phyloP scores from a whole-genome alignment of 139 green algal genomes.

The Chlorella sp. region DNA sequence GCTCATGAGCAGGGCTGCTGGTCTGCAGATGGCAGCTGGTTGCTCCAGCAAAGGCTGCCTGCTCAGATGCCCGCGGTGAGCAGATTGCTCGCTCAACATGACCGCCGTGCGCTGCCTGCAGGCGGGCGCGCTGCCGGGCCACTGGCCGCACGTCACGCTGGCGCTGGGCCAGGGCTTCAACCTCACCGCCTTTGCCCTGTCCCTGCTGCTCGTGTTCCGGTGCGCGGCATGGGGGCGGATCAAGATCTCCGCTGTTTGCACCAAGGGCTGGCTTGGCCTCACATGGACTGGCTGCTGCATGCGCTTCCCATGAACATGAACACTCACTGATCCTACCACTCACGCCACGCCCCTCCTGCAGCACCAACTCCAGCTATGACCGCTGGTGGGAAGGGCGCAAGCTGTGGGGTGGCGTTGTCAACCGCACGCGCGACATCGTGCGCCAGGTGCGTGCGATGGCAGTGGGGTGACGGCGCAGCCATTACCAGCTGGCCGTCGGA shows the following conservation, averaged over 20 bases:
- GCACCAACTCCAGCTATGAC: slow-evolving; percentile 63
- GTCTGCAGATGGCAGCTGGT: not conserved
- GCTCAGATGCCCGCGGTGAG: no score
- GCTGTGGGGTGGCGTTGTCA: slow-evolving; percentile 51
- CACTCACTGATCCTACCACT: slow-evolving; percentile 9
- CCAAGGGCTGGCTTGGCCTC: no score
- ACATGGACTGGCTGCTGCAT: no score
- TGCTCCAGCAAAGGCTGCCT: no score
- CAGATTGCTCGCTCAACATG: no score
- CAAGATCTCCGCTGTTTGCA: no score
- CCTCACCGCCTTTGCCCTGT: slow-evolving; percentile 57
- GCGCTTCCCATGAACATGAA: no score
- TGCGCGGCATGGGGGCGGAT: no score
- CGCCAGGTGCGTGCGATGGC: slow-evolving; percentile 53
- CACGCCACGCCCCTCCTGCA: slow-evolving; percentile 32
- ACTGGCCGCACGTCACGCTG: slow-evolving; percentile 44
- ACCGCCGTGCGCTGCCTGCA: no score
- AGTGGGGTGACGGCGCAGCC: no score
- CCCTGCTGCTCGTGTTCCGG: slow-evolving; percentile 56
- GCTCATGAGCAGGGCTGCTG: not conserved
- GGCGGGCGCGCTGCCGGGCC: slow-evolving; percentile 16
- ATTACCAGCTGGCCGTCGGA: no score
- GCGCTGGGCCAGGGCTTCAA: slow-evolving; percentile 50
- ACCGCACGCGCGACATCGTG: slow-evolving; percentile 54
- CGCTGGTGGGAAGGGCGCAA: slow-evolving; percentile 66